These are phyloP conservation scores for Penicillium samsonianum DNA, from an alignment of 495 filamentous ascomycete genomes.

Conservation along the genomic window DNA sequence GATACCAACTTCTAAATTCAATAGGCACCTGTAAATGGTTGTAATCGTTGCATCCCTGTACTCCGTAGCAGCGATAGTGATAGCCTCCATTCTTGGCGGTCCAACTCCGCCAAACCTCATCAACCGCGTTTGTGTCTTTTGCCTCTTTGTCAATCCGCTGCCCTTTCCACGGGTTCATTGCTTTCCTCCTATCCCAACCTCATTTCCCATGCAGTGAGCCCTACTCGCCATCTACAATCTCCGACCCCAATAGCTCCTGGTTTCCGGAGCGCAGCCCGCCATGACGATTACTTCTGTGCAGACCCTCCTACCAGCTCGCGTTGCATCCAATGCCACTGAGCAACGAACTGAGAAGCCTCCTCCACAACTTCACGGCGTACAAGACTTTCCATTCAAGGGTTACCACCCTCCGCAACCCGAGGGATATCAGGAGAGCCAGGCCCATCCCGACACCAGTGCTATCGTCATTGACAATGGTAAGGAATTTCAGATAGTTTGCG, in stretches of 20 bases:
- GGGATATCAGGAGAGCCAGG: slow-evolving; percentile 62
- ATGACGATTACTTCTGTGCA: slow-evolving; percentile 54
- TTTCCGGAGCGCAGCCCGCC: slow-evolving; percentile 31
- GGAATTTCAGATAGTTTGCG: not conserved
- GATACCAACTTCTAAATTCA: not conserved
- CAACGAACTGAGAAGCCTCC: slow-evolving; percentile 48
- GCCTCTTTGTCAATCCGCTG: slow-evolving; percentile 6
- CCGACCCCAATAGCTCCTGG: slow-evolving; percentile 34
- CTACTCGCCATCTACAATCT: slow-evolving; percentile 6
- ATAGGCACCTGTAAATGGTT: not conserved
- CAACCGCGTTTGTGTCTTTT: slow-evolving; percentile 13
- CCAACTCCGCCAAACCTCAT: slow-evolving; percentile 17
- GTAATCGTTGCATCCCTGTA: not conserved
- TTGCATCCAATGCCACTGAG: slow-evolving; percentile 35
- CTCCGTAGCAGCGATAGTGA: not conserved
- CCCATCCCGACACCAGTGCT: slow-evolving; percentile 58
- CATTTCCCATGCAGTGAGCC: slow-evolving; percentile 35
- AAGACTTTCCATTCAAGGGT: slow-evolving; percentile 78
- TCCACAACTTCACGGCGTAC: slow-evolving; percentile 53
- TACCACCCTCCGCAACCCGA: slow-evolving; percentile 67
- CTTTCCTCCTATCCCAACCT: not conserved
- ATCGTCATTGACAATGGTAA: slow-evolving; percentile 99
- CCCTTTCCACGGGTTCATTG: slow-evolving; percentile 1
- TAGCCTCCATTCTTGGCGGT: slow-evolving; percentile 21
- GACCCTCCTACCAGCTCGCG: slow-evolving; percentile 40